Conservation (phyloP, 441 rosid species). For the Populus hybrid region DNA sequence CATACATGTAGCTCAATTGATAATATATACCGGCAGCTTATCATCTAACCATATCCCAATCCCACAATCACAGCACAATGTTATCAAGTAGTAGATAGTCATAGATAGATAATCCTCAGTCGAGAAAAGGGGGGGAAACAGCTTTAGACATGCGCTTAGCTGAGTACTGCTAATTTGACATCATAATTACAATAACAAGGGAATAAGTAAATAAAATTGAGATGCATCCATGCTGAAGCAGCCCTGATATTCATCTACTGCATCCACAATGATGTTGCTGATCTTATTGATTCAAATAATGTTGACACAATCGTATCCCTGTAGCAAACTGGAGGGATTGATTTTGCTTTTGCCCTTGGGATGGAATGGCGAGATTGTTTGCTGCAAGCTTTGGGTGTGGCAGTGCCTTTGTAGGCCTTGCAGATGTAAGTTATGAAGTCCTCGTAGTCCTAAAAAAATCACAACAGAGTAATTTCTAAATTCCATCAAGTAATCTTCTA, state of each 20-base stretch:
- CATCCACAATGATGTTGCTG: conserved; percentile 30
- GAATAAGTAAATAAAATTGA: not conserved
- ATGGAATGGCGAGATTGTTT: conserved; percentile 20
- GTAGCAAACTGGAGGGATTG: conserved; percentile 37
- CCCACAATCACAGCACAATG: not conserved
- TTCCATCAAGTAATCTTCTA: not conserved
- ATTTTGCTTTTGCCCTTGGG: conserved; percentile 15
- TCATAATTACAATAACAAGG: not conserved
- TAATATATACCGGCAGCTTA: not conserved
- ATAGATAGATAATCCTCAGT: not conserved
- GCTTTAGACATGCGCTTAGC: not conserved
- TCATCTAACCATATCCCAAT: not conserved
- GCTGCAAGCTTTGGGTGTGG: conserved; percentile 49
- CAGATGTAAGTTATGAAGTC: conserved; percentile 75
- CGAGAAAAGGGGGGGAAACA: not conserved
- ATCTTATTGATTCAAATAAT: conserved; percentile 24
- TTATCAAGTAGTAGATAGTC: too few species aligned
- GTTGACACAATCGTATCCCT: conserved; percentile 30
- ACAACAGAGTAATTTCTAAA: not conserved
- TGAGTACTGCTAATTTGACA: not conserved
- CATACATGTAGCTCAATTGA: not conserved
- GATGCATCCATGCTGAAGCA: not conserved
- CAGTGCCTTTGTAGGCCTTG: conserved; percentile 59
- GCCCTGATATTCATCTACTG: conserved; percentile 7
- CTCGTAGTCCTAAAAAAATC: conserved; percentile 60